Conservation (phyloP, 345 rosid genomes). For the Eutrema heterophyllum region DNA sequence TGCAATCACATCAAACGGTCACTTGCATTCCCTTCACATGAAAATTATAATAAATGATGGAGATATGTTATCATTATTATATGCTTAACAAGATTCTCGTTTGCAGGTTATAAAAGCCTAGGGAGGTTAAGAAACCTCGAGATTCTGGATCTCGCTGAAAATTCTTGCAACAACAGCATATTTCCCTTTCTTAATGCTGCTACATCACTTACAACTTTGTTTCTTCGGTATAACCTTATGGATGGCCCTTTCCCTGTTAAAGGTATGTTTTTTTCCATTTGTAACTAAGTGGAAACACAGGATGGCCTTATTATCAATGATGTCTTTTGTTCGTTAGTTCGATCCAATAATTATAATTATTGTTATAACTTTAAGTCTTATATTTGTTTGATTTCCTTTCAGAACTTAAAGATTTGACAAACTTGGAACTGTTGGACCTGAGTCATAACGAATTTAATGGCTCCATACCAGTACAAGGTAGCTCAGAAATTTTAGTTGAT, state of each 20-base stretch:
- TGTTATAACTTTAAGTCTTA: not conserved
- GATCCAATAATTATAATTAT: no score
- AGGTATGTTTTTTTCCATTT: not conserved
- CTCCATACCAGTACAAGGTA: not conserved
- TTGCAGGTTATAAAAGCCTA: not conserved
- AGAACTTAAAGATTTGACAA: conserved; percentile 7
- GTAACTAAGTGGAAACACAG: not conserved
- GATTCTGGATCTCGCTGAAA: conserved; percentile 9
- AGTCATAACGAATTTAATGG: not conserved
- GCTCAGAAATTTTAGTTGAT: no score
- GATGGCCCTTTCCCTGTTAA: not conserved
- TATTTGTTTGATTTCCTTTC: not conserved
- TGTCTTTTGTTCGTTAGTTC: no score
- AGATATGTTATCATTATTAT: not conserved
- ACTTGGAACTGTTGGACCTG: conserved; percentile 8
- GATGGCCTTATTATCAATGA: no score
- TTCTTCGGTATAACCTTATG: not conserved
- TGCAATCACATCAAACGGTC: not conserved
- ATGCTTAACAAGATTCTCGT: not conserved
- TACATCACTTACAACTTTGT: conserved; percentile 1
- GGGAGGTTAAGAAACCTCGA: not conserved
- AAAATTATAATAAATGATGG: no score
- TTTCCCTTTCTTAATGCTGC: conserved; percentile 5
- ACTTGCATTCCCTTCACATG: not conserved
- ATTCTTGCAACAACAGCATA: not conserved